Evolutionary conservation across 306 rosid species (phyloP).

Genomic region (Fagus crenata): DNA sequence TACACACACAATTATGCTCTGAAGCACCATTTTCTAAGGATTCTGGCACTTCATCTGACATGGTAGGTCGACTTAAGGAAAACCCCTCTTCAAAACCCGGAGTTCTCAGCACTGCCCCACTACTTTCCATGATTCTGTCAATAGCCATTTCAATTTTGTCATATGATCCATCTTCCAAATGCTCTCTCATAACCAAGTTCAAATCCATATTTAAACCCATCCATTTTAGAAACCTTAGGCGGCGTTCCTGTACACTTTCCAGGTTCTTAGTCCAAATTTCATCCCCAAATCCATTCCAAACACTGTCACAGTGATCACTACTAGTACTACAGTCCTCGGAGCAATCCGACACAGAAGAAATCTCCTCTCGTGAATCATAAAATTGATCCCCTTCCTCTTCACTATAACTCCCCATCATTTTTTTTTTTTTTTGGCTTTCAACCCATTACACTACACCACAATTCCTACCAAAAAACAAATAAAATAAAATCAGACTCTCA

Average conservation of each 20-base stretch:
- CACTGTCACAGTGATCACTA: constrained; percentile 21
- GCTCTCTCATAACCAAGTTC: constrained; percentile 26
- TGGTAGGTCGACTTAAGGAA: constrained; percentile 27
- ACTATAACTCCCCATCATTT: constrained; percentile 32
- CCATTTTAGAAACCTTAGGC: constrained; percentile 64
- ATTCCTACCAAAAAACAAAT: not conserved
- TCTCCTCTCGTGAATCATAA: constrained; percentile 71
- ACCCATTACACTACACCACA: constrained; percentile 4
- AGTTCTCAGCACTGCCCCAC: constrained; percentile 52
- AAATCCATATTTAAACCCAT: constrained; percentile 48
- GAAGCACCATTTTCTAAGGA: constrained; percentile 32
- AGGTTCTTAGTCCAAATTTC: constrained; percentile 46
- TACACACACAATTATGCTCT: constrained; percentile 39
- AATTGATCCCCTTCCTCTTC: constrained; percentile 54
- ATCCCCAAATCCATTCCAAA: constrained; percentile 31
- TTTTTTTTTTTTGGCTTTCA: not conserved
- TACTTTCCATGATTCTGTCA: constrained; percentile 47
- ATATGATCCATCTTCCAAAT: constrained; percentile 18
- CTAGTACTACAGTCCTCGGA: constrained; percentile 46
- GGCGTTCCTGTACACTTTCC: constrained; percentile 58
- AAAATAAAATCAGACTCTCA: constrained; percentile 8
- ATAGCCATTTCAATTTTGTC: constrained; percentile 19
- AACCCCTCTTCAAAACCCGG: constrained; percentile 37
- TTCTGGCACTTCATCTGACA: constrained; percentile 38
- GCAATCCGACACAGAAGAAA: constrained; percentile 55